Conservation (phyloP, 2,329 filamentous ascomycete genomes). For the Leptographium procerum region DNA sequence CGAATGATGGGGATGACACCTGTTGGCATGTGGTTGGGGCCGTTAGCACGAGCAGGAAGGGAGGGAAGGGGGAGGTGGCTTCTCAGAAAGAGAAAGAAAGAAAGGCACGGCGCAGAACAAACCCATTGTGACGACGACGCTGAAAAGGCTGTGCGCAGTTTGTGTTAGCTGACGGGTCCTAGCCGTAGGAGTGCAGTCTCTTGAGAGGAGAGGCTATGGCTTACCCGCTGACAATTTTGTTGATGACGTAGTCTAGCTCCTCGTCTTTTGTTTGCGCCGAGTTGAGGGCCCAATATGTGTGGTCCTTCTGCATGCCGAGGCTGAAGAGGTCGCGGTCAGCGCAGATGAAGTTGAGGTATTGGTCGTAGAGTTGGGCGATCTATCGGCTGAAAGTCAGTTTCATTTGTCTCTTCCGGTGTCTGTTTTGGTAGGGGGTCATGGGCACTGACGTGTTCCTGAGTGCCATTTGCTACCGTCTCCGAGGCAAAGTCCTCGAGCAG, state of each 20-base stretch:
- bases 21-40: too few relatives aligned
- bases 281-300: slow-evolving; percentile 94
- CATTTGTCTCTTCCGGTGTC: neutral
- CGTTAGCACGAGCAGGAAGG: neutral
- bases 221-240: slow-evolving; percentile 76
- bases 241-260: slow-evolving; percentile 75
- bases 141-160: slow-evolving; percentile 56
- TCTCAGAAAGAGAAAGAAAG: neutral
- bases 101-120: slow-evolving; percentile 16
- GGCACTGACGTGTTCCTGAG: slow-evolving; percentile 46
- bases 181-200: neutral
- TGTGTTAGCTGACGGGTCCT: neutral
- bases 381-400: slow-evolving; percentile 24
- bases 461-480: slow-evolving; percentile 73
- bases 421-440: too few relatives aligned
- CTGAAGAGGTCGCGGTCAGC: slow-evolving; percentile 93
- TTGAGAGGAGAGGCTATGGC: neutral
- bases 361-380: slow-evolving; percentile 87
- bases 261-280: slow-evolving; percentile 85
- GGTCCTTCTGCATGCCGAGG: slow-evolving; percentile 77
- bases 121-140: slow-evolving; percentile 97
- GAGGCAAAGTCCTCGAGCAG: slow-evolving; percentile 90
- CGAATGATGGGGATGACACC: slow-evolving; percentile 90
- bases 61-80: slow-evolving; percentile 17
- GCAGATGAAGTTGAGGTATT: slow-evolving; percentile 96